Evolutionary conservation across 1,284 basidiomycete genomes (phyloP), one percentile per base, ranked within the genome.

Genomic region (Apiotrichum sp.): DNA sequence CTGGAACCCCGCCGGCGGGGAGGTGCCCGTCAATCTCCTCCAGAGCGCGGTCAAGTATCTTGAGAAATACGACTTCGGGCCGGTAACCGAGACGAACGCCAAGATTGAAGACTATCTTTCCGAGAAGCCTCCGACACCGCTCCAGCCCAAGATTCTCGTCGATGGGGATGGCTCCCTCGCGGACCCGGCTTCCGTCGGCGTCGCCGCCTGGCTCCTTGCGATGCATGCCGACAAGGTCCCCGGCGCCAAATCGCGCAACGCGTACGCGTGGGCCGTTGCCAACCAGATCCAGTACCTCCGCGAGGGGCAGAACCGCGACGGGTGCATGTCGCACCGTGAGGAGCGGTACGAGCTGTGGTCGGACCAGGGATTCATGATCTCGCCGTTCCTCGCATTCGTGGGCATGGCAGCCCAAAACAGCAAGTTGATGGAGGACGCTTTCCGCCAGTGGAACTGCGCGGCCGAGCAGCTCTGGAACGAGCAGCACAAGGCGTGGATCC

Each of bases 281-380:
- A 70, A 68, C 43, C 68, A 71, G 58, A 56, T 67, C 36, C 44
- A 51, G 11, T 63, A 63, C 41, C 52, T 69, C 38, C 7, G 54
- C 2, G 46, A 57, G 14, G 65, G 65, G 13, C 35, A 42, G 9
- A 52, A 51, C 9, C 54, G 53, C n/a, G 62, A 65, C 32, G 63
- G 60, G 0, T 63, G 61, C 16, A 64, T 69, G 47, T 66, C 65
- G 22, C 63, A 65, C 57, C 67, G 72, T 35, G 63, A 62, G 22
- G 59, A 64, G 41, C 57, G 69, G 45, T 55, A 58, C 22, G 67
- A 83, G 53, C 62, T 71, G 31, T 77, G 83, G 83, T 76, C 81
- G 22, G 83, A 85, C 66, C 77, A 69, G 61, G 74, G 83, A 0
- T 84, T 80, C 67, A 85, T 85, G 83, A 81, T 80, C 6, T 81